Base-by-base conservation (phyloP, 345 rosid species). In the Moricandia arvensis region DNA sequence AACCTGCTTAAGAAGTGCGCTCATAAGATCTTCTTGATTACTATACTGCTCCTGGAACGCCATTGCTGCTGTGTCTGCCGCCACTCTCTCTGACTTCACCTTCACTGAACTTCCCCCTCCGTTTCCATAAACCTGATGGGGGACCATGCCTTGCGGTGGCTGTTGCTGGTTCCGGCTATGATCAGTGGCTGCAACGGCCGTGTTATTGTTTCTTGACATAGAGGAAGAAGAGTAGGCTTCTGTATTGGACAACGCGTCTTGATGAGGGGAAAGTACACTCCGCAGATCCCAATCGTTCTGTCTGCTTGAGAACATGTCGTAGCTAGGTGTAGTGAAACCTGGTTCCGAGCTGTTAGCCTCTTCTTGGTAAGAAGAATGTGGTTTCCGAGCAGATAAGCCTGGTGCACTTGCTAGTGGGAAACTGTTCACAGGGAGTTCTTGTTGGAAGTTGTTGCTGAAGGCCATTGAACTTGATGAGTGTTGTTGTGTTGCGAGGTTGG, bases 11-110 rank as follows among this genome's bases (percentile, higher is more conserved):
- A 90, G 88, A 77, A 91, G 85, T 58, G 91, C 93, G 66, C 88
- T 89, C 99, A 89, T 91, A 76, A 94, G 93, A 85, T 90, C 97
- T 54, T 90, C 97, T 81, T 90, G 91, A 76, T 84, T 78, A 66
- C 73, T 87, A 37, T 75, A 89, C 54, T 82, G 92, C n/a, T 86
- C 91, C 3, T 81, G 81, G 55, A 85, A 89, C 69, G 86, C 73
- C 70, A 75, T 26, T 29, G 83, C 24, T 2, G 24, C 24, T 21
- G 24, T 21, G 2, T 21, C 24, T 21, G 24, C 24, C 24, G 2
- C 24, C 24, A 21, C 24, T 21, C 24, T 75, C 85, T 94, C 98
- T 1, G 91, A 67, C 76, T 94, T 94, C 54, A 90, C 80, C 68
- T 87, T 84, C 78, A 87, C 79, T 0, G 87, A 68, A 29, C 77